phyloP scores from a whole-genome alignment of 1,284 basidiomycete genomes.

The Neonothopanus nambi region DNA sequence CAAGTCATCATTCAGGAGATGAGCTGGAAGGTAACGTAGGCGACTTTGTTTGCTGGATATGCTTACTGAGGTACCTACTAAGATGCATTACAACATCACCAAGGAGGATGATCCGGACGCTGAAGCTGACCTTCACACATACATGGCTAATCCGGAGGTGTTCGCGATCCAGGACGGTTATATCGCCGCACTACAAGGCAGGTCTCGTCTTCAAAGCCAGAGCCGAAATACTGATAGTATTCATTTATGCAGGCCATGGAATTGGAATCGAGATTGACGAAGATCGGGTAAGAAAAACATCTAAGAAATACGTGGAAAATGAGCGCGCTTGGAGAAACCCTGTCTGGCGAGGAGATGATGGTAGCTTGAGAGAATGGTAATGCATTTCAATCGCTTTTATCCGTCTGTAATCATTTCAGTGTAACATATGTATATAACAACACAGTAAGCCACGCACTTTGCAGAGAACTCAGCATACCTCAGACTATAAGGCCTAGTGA shows the following conservation, averaged over 20 bases:
- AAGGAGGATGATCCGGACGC: conserved; percentile 29
- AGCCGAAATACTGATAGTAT: background rate
- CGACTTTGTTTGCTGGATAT: background rate
- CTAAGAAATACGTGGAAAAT: conserved; percentile 39
- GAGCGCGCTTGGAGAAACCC: conserved; percentile 61
- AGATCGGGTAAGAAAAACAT: conserved; percentile 54
- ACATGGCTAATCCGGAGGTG: conserved; percentile 55
- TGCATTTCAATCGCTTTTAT: no score
- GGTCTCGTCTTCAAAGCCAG: conserved; percentile 12
- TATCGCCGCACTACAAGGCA: conserved; percentile 54
- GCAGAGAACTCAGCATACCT: no score
- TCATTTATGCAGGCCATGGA: conserved; percentile 48
- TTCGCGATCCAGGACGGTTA: conserved; percentile 65
- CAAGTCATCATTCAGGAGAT: conserved; percentile 67
- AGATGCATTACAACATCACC: conserved; percentile 73
- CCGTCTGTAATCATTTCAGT: no score
- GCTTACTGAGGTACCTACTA: background rate
- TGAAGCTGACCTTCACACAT: conserved; percentile 69
- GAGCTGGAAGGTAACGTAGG: conserved; percentile 53
- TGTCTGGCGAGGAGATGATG: conserved; percentile 36
- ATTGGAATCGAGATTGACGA: conserved; percentile 74
- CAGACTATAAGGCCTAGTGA: no score
- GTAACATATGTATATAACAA: no score
- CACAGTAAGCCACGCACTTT: background rate
- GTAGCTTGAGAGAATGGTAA: conserved; percentile 18